Base-by-base conservation (phyloP, 1,139 yeast genomes). In the Geotrichum restrictum region DNA sequence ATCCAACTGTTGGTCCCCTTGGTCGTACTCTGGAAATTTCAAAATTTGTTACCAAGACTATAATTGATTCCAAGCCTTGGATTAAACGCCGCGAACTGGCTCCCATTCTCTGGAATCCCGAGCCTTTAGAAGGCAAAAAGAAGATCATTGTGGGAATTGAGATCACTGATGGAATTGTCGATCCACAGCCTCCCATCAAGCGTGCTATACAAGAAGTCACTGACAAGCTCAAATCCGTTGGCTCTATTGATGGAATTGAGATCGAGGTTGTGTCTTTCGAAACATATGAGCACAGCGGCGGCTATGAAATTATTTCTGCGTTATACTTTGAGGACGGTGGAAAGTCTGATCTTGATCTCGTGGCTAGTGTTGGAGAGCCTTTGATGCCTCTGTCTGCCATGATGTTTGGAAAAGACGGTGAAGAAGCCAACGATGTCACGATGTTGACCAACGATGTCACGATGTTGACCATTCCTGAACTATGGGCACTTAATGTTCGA, bases 61-160 rank as follows among this genome's bases (percentile, higher is more conserved):
- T 81, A 54, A 70, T 83, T 45, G 74, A 77, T 52, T 70, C 74
- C 24, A 69, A 79, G 59, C 83, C 85, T 10, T 82, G 87, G 86
- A 67, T 68, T 21, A 57, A 65, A 7, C 87, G 82, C 62, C 78
- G 79, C 10, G 73, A 74, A 53, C 64, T 73, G 33, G 60, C 76
- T 13, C 74, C 76, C 29, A 57, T 78, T 49, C 77, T 78, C 11
- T 80, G 83, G 83, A 73, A 73, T 57, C 59, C 67, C 64, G 31
- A 74, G 70, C 11, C 63, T 49, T 3, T 49, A 1, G 46, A 57
- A 56, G 54, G 55, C 76, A 44, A 58, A 61, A 59, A 65, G 46
- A 69, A 77, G 48, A 51, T 70, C 6, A 62, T 57, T 16, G 59
- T 71, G 45, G 74, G 74, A 2, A 53, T 72, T 8, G 59, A 68